Conservation (phyloP, 345 rosid genomes). For the Linum usitatissimum region DNA sequence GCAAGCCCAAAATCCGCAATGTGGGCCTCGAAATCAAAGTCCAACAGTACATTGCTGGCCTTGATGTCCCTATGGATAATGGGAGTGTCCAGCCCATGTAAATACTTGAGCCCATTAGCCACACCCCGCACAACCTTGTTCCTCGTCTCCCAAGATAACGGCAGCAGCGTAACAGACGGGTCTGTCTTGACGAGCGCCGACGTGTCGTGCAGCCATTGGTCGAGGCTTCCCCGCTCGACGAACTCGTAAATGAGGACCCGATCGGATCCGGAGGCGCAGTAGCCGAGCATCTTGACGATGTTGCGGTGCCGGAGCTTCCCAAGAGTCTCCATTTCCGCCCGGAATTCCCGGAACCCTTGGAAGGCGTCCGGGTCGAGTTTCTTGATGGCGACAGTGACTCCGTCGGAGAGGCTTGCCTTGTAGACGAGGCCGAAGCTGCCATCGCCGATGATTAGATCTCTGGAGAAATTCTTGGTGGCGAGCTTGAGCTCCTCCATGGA, state of each 20-base stretch:
- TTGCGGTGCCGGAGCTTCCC: slow-evolving; percentile 51
- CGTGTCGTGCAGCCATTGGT: slow-evolving; percentile 66
- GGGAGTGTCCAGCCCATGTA: slow-evolving; percentile 54
- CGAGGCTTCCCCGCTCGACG: slow-evolving; percentile 60
- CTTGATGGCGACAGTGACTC: slow-evolving; percentile 65
- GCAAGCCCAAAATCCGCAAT: slow-evolving; percentile 84
- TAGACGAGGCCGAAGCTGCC: slow-evolving; percentile 89
- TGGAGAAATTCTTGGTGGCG: slow-evolving; percentile 60
- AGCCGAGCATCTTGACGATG: slow-evolving; percentile 66
- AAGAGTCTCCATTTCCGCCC: slow-evolving; percentile 81
- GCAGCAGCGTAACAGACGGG: neutral
- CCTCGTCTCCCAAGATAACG: slow-evolving; percentile 54
- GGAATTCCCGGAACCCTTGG: slow-evolving; percentile 82
- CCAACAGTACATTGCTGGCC: slow-evolving; percentile 68
- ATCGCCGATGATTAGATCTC: slow-evolving; percentile 66
- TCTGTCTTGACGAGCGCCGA: slow-evolving; percentile 1
- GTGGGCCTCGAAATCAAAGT: slow-evolving; percentile 46
- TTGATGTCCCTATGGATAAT: slow-evolving; percentile 84
- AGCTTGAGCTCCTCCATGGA: slow-evolving; percentile 55
- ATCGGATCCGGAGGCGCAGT: slow-evolving; percentile 56
- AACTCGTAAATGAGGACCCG: slow-evolving; percentile 69
- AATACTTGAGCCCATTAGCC: slow-evolving; percentile 57
- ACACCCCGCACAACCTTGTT: slow-evolving; percentile 37
- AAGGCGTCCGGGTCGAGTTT: slow-evolving; percentile 71
- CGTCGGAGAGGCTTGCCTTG: slow-evolving; percentile 42